Evolutionary conservation across 2,329 filamentous ascomycete species (phyloP), one percentile per base, ranked within the genome.

Genomic region (Aureobasidium sp.): DNA sequence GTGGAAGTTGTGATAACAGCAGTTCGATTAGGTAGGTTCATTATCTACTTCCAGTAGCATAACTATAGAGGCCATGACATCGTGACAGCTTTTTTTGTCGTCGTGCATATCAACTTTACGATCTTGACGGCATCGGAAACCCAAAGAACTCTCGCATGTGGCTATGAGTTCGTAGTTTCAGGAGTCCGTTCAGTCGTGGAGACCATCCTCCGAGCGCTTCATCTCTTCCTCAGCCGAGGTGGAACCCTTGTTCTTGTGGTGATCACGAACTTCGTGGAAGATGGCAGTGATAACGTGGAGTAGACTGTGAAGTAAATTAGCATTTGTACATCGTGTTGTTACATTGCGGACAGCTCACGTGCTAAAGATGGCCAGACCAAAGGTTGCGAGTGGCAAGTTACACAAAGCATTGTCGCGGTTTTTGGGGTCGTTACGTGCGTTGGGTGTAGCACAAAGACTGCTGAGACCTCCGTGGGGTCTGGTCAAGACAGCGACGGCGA

Each of bases 361-460:
- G 72, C 72, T 75, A 59, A 77, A 65, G 46, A 78, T 77, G 8
- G 75, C 75, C 61, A 77, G 58, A 10, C 76, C 70, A 61, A 78
- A 78, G 0, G 74, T 76, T 0, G 73, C 75, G 67, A 73, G 76
- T 1, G 74, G 74, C 35, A 78, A 60, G 43, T 73, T 71, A 64
- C 75, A 78, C 58, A 70, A 62, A 47, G 66, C 61, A 53, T 72
- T 61, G 49, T 43, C 62, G 29, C 33, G 45, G n/a, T 59, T 59
- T 8, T 38, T 35, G 25, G 33, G 57, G 27, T 47, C 57, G n/a
- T 50, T 42, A 1, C 45, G 35, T 11, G 23, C 21, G 17, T 50
- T 59, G 1, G 51, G 38, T 3, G 51, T 55, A 17, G 33, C 46
- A 23, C 46, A 50, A 21, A 50, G 46, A 35, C 46, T 50, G 46